Conservation (phyloP, 1,284 basidiomycete genomes). For the Rhodotorula sp. region DNA sequence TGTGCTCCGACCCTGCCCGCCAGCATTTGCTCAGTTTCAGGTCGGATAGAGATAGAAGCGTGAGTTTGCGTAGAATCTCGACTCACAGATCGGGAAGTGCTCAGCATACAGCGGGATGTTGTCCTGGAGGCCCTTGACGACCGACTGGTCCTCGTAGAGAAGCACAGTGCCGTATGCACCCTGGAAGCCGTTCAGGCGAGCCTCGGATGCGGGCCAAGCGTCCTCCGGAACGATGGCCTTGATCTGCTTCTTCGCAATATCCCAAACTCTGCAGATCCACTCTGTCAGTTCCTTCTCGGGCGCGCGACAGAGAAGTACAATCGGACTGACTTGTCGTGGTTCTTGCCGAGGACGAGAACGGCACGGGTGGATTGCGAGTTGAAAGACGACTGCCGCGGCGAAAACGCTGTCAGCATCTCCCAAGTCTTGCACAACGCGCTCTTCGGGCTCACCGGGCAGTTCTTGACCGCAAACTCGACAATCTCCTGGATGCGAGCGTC, state of each 20-base stretch:
- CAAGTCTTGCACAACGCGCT: neutral
- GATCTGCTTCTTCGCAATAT: conserved; percentile 40
- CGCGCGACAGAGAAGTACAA: neutral
- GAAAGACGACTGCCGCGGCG: conserved; percentile 43
- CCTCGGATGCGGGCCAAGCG: conserved; percentile 24
- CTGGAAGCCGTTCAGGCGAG: conserved; percentile 48
- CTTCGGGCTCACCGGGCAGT: conserved; percentile 46
- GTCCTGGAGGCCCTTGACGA: conserved; percentile 45
- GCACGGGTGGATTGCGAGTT: conserved; percentile 54
- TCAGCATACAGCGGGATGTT: conserved; percentile 50
- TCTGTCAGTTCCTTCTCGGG: neutral
- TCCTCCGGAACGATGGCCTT: conserved; percentile 41
- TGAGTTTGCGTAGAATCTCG: too few species aligned
- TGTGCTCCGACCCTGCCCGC: conserved; percentile 15
- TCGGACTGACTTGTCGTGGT: conserved; percentile 17
- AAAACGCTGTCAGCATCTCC: neutral
- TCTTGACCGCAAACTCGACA: conserved; percentile 52
- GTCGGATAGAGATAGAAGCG: neutral
- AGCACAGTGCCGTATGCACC: conserved; percentile 54
- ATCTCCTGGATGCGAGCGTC: conserved; percentile 50
- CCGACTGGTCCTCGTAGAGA: conserved; percentile 51
- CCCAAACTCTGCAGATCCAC: conserved; percentile 5
- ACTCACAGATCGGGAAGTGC: conserved; percentile 28
- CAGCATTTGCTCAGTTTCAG: too few species aligned
- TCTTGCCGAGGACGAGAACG: conserved; percentile 40